Conservation (phyloP, 257 asterid genomes). For the Prunella vulgaris region DNA sequence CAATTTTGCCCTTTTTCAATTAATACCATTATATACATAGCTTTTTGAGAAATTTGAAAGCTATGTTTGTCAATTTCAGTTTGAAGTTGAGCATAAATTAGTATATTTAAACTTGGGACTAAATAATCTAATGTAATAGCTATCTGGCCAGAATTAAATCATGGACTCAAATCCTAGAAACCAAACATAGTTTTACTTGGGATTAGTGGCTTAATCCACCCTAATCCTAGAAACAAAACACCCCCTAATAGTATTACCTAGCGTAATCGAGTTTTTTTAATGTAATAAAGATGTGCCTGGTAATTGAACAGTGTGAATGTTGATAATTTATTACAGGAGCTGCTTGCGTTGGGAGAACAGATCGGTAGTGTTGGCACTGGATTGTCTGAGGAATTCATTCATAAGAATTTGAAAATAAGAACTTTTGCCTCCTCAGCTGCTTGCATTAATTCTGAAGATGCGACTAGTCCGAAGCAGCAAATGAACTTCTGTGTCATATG, state of each 20-base stretch:
- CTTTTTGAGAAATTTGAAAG: no score
- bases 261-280: not conserved
- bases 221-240: no score
- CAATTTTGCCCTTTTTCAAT: no score
- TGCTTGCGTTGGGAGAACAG: conserved; percentile 78
- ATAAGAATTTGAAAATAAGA: conserved; percentile 45
- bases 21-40: no score
- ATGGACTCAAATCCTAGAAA: no score
- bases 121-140: no score
- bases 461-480: conserved; percentile 32
- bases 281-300: not conserved
- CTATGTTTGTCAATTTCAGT: no score
- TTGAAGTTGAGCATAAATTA: no score
- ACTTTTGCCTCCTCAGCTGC: conserved; percentile 36
- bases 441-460: conserved; percentile 31
- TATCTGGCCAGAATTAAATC: no score
- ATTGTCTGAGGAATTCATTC: conserved; percentile 47
- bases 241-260: not conserved
- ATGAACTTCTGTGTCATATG: conserved; percentile 67
- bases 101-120: no score
- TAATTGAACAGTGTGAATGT: not conserved
- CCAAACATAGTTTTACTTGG: no score
- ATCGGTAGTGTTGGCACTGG: conserved; percentile 80
- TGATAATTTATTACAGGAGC: conserved; percentile 49
- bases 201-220: no score